Evolutionary conservation across 176 grass and related monocot species (phyloP).

Genomic region (Eragrostis nindensis): DNA sequence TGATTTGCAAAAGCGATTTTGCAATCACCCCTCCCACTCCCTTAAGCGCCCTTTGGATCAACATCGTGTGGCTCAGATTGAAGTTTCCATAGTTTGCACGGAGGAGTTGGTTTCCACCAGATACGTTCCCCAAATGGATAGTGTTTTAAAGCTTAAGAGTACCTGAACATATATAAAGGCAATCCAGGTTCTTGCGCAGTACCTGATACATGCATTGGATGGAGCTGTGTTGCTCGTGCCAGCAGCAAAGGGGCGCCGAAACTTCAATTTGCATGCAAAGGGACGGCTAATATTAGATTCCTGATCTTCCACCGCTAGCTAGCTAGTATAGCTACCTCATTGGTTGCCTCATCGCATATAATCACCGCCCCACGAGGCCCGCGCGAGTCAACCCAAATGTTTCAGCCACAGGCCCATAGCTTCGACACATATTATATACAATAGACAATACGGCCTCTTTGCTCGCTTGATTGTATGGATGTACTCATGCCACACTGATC

Average conservation of each 20-base stretch:
- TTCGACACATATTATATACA: not conserved
- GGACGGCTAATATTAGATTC: not conserved
- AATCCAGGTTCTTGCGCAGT: not conserved
- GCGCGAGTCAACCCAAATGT: constrained; percentile 3
- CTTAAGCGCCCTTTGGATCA: no score
- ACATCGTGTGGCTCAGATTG: no score
- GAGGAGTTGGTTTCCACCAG: no score
- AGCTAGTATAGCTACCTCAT: constrained; percentile 6
- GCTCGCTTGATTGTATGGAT: not conserved
- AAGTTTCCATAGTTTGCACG: no score
- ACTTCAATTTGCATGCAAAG: constrained; percentile 40
- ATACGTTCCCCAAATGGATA: no score
- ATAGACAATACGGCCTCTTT: not conserved
- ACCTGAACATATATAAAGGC: not conserved
- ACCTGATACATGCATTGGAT: not conserved
- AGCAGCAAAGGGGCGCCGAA: constrained; percentile 36
- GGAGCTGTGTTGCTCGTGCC: not conserved
- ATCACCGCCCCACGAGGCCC: constrained; percentile 39
- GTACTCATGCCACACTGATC: not conserved
- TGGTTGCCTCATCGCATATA: not conserved
- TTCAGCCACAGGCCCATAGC: not conserved
- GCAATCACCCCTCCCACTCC: no score
- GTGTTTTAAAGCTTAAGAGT: not conserved
- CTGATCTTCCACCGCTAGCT: no score
- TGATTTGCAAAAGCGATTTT: no score